phyloP scores from a whole-genome alignment of 2,329 filamentous ascomycete genomes.

The Pezicula neosporulosa region DNA sequence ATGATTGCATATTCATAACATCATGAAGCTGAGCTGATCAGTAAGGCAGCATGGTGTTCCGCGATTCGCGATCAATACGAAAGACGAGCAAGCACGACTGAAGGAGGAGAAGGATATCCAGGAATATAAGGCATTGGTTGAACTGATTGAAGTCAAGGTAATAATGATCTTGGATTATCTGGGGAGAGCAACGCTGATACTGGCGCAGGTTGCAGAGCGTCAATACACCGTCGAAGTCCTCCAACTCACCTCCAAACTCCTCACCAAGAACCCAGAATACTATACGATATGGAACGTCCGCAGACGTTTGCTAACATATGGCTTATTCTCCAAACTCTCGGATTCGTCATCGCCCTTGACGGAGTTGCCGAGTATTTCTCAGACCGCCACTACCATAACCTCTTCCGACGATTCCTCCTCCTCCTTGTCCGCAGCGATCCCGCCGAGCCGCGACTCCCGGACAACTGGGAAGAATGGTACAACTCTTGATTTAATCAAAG shows the following conservation, averaged over 20 bases:
- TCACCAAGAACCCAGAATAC: slow-evolving; percentile 80
- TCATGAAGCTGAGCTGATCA: slow-evolving; percentile 23
- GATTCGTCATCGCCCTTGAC: slow-evolving; percentile 50
- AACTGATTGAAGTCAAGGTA: slow-evolving; percentile 64
- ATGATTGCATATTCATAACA: slow-evolving; percentile 3
- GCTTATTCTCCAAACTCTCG: slow-evolving; percentile 51
- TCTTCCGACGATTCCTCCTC: slow-evolving; percentile 59
- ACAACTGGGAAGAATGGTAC: slow-evolving; percentile 48
- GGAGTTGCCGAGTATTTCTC: slow-evolving; percentile 51
- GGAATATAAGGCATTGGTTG: slow-evolving; percentile 70
- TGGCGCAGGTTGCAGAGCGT: slow-evolving; percentile 24
- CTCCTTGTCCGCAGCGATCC: slow-evolving; percentile 51
- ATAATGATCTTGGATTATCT: slow-evolving; percentile 7
- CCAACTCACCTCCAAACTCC: slow-evolving; percentile 66
- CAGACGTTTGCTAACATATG: slow-evolving; percentile 62
- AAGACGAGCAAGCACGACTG: slow-evolving; percentile 66
- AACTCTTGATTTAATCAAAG: slow-evolving; percentile 56
- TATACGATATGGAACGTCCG: slow-evolving; percentile 91
- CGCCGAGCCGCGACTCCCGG: slow-evolving; percentile 41
- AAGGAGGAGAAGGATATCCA: slow-evolving; percentile 73
- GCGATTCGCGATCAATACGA: slow-evolving; percentile 56
- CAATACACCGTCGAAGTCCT: slow-evolving; percentile 49
- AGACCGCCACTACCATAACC: slow-evolving; percentile 53
- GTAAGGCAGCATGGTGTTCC: slow-evolving; percentile 74
- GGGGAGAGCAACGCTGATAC: slow-evolving; percentile 9